phyloP scores from a whole-genome alignment of 1,284 basidiomycete genomes.

The Pseudozyma hubeiensis region DNA sequence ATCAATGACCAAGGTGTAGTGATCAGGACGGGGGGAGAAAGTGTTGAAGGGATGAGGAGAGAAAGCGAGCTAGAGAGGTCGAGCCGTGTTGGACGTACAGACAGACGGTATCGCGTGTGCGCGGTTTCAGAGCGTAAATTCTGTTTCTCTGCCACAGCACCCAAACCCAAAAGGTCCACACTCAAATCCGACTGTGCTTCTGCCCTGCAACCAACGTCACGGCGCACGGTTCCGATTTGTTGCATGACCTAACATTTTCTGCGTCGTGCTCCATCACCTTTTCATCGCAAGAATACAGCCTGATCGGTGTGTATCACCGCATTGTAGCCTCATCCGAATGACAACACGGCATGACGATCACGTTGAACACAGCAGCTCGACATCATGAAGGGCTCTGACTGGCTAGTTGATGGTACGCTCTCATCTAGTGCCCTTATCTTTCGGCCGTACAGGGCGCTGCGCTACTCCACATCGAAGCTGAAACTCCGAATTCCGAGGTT shows the following conservation, averaged over 20 bases:
- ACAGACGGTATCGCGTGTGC: constrained; percentile 3
- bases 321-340: too few relatives aligned
- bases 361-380: too few relatives aligned
- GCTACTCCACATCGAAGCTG: constrained; percentile 12
- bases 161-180: neutral
- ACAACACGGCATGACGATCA: too few relatives aligned
- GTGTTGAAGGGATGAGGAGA: neutral
- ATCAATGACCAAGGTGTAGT: neutral
- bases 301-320: too few relatives aligned
- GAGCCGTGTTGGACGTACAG: neutral
- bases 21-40: neutral
- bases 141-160: neutral
- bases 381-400: too few relatives aligned
- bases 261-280: too few relatives aligned
- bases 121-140: neutral
- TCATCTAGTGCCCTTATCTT: neutral
- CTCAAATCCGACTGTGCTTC: neutral
- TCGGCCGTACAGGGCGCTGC: constrained; percentile 10
- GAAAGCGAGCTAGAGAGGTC: neutral
- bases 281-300: too few relatives aligned
- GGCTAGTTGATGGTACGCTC: too few relatives aligned
- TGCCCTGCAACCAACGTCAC: constrained; percentile 16
- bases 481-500: constrained; percentile 21
- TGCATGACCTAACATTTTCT: neutral
- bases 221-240: constrained; percentile 23